phyloP scores from a whole-genome alignment of 1,139 yeast genomes.

The Candida frijolesensis region DNA sequence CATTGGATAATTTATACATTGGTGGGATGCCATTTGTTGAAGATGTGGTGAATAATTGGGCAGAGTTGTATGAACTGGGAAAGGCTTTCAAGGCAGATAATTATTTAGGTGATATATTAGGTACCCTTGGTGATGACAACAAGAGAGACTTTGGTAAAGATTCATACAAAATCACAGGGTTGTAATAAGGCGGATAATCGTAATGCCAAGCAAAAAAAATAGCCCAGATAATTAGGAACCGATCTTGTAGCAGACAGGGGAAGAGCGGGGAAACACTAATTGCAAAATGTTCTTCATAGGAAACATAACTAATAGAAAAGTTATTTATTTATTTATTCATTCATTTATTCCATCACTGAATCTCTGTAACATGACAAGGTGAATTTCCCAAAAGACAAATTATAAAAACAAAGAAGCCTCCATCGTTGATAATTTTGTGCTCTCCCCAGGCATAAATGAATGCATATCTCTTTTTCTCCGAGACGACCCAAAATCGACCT shows the following conservation, averaged over 20 bases:
- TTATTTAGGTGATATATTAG: slow-evolving; percentile 63
- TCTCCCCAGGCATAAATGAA: too few species aligned
- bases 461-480: too few species aligned
- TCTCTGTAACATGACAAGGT: too few species aligned
- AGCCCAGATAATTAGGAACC: too few species aligned
- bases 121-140: slow-evolving; percentile 44
- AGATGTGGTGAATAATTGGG: slow-evolving; percentile 59
- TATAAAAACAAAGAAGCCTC: too few species aligned
- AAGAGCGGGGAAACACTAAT: neutral
- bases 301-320: too few species aligned
- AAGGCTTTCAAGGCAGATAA: slow-evolving; percentile 45
- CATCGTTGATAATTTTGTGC: too few species aligned
- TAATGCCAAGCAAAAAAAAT: neutral
- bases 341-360: too few species aligned
- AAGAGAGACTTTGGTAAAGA: slow-evolving; percentile 31
- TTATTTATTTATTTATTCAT: too few species aligned
- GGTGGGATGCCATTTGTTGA: slow-evolving; percentile 60
- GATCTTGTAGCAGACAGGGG: neutral
- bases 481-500: too few species aligned
- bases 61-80: slow-evolving; percentile 40
- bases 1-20: slow-evolving; percentile 52
- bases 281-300: neutral
- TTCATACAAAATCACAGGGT: slow-evolving; percentile 20
- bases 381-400: too few species aligned
- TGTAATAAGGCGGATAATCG: neutral